These are phyloP conservation scores for Talaromyces sp. DNA, from an alignment of 2,329 filamentous ascomycete species.

Conservation along the genomic window DNA sequence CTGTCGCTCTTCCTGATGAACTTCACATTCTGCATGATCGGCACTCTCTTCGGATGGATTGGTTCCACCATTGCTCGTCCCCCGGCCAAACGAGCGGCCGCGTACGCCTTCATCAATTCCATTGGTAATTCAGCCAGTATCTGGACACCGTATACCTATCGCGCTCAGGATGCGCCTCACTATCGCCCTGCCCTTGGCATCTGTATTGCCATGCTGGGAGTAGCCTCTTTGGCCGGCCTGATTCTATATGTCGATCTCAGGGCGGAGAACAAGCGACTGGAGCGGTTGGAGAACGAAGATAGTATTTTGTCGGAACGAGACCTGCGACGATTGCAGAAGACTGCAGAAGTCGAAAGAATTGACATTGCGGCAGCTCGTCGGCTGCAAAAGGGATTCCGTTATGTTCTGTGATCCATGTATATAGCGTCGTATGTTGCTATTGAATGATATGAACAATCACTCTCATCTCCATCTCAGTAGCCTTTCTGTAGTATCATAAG, in stretches of 20 bases:
- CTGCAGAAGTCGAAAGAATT: constrained; percentile 50
- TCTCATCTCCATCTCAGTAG: not conserved
- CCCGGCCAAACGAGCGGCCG: constrained; percentile 51
- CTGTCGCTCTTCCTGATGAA: constrained; percentile 53
- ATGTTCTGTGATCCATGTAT: constrained; percentile 21
- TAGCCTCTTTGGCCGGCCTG: constrained; percentile 33
- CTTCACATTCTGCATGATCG: constrained; percentile 53
- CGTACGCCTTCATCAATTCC: constrained; percentile 53
- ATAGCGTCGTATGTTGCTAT: not conserved
- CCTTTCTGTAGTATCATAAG: not conserved
- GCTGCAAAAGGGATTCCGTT: constrained; percentile 53
- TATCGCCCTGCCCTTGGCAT: constrained; percentile 41
- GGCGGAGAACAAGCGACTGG: constrained; percentile 48
- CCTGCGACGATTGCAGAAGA: constrained; percentile 44
- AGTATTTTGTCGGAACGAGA: constrained; percentile 45
- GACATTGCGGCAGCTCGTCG: constrained; percentile 46
- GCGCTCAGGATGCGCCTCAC: constrained; percentile 33
- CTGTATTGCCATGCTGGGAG: constrained; percentile 36
- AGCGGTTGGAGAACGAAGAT: constrained; percentile 47
- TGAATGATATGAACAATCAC: not conserved
- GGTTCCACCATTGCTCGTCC: constrained; percentile 48
- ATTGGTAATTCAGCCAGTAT: constrained; percentile 51
- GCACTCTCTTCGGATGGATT: constrained; percentile 48
- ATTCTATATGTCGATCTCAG: constrained; percentile 37
- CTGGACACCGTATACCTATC: constrained; percentile 50